Evolutionary conservation across 2,329 filamentous ascomycete genomes (phyloP).

Genomic region (Pezicula neosporulosa): DNA sequence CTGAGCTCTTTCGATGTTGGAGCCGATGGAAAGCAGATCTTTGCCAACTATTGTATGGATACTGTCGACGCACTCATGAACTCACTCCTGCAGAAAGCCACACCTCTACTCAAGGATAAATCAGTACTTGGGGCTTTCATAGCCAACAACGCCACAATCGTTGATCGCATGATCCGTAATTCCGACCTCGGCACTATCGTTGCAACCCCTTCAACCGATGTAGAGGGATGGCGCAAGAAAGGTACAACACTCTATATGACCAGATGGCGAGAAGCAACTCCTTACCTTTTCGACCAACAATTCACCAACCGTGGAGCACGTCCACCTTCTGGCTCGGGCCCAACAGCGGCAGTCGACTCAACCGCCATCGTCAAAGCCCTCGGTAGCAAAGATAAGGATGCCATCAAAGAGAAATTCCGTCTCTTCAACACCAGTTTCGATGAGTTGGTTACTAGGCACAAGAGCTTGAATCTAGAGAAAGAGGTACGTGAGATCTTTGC

Average conservation of each 20-base stretch:
- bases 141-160: slow-evolving; percentile 79
- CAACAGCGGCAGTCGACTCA: slow-evolving; percentile 64
- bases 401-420: slow-evolving; percentile 93
- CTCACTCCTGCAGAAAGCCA: slow-evolving; percentile 71
- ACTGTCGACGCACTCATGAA: slow-evolving; percentile 79
- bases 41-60: slow-evolving; percentile 86
- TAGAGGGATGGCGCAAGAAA: slow-evolving; percentile 87
- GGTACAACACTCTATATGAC: slow-evolving; percentile 79
- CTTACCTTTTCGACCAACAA: slow-evolving; percentile 83
- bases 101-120: slow-evolving; percentile 71
- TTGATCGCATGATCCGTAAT: slow-evolving; percentile 79
- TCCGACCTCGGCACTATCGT: slow-evolving; percentile 77
- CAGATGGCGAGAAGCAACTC: slow-evolving; percentile 83
- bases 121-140: slow-evolving; percentile 83
- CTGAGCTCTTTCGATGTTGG: slow-evolving; percentile 81
- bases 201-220: slow-evolving; percentile 57
- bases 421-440: slow-evolving; percentile 90
- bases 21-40: slow-evolving; percentile 82
- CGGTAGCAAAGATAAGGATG: slow-evolving; percentile 88
- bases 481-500: slow-evolving; percentile 80
- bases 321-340: slow-evolving; percentile 68
- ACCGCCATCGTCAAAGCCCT: slow-evolving; percentile 80
- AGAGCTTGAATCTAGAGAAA: slow-evolving; percentile 81
- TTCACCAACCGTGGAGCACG: slow-evolving; percentile 75
- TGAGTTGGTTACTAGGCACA: slow-evolving; percentile 80